These are phyloP conservation scores for Lachnellula subtilissima DNA, from an alignment of 2,329 filamentous ascomycete genomes.

Conservation along the genomic window DNA sequence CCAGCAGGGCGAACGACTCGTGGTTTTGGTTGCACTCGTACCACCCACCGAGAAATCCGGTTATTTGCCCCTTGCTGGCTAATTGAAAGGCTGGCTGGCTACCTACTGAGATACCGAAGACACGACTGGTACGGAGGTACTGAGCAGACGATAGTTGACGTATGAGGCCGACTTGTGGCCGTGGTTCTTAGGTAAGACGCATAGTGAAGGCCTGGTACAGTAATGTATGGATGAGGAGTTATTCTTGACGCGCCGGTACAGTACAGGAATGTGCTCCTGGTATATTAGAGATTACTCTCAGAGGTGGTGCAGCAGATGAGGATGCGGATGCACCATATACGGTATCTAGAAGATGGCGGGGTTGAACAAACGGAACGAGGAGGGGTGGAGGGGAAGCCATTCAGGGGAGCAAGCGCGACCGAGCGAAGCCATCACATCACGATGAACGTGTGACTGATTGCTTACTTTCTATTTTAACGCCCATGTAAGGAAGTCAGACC, in stretches of 20 bases:
- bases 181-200: slow-evolving; percentile 6
- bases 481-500: neutral
- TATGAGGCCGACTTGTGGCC: neutral
- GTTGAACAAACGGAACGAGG: neutral
- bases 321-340: neutral
- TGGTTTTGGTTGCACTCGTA: neutral
- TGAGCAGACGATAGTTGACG: neutral
- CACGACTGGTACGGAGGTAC: neutral
- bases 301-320: neutral
- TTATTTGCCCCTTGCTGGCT: neutral
- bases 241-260: neutral
- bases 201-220: neutral
- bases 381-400: neutral
- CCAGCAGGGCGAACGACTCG: neutral
- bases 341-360: neutral
- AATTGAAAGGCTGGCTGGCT: neutral
- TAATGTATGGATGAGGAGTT: neutral
- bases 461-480: neutral
- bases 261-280: neutral
- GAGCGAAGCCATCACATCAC: neutral
- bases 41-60: neutral
- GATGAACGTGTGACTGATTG: neutral
- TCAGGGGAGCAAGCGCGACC: neutral
- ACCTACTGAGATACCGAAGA: neutral
- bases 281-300: neutral